Conservation (phyloP, 352 stramenopile species). For the Phytophthora citricola region DNA sequence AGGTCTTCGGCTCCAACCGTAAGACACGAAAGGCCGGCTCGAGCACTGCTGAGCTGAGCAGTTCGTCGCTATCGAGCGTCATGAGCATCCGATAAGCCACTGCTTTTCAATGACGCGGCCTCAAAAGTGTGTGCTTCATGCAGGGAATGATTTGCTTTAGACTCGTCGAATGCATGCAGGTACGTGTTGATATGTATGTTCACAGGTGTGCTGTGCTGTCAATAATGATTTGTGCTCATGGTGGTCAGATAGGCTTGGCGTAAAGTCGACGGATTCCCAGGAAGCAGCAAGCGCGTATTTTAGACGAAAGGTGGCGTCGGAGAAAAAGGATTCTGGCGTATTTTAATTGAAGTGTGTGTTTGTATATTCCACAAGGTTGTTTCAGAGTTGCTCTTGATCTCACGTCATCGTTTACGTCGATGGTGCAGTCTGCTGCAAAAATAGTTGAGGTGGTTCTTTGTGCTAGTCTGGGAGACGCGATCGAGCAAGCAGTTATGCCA, state of each 20-base stretch:
- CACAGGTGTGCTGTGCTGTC: neutral
- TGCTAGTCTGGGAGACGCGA: too few relatives aligned
- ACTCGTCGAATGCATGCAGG: slow-evolving; percentile 3
- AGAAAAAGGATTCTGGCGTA: slow-evolving; percentile 33
- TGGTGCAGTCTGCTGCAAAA: slow-evolving; percentile 15
- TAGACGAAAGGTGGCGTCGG: slow-evolving; percentile 22
- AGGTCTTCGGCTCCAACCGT: slow-evolving; percentile 95
- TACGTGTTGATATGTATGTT: slow-evolving; percentile 12
- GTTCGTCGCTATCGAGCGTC: slow-evolving; percentile 75
- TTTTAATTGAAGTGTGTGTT: slow-evolving; percentile 40
- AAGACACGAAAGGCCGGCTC: slow-evolving; percentile 74
- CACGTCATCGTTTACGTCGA: slow-evolving; percentile 1
- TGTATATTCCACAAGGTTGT: slow-evolving; percentile 19
- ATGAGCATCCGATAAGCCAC: slow-evolving; percentile 82
- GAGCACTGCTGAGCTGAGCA: slow-evolving; percentile 57
- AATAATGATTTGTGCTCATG: slow-evolving; percentile 4
- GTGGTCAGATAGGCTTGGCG: slow-evolving; percentile 18
- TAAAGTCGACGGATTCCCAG: slow-evolving; percentile 22
- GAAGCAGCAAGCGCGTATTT: slow-evolving; percentile 26
- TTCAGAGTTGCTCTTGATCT: slow-evolving; percentile 10
- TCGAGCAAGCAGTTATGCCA: neutral
- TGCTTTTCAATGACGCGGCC: slow-evolving; percentile 12
- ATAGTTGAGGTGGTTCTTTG: slow-evolving; percentile 13
- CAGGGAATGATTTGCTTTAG: slow-evolving; percentile 6
- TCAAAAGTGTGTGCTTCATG: slow-evolving; percentile 16